These are phyloP conservation scores for Sporopachydermia lactativora DNA, from an alignment of 805 yeast species.

Conservation along the genomic window DNA sequence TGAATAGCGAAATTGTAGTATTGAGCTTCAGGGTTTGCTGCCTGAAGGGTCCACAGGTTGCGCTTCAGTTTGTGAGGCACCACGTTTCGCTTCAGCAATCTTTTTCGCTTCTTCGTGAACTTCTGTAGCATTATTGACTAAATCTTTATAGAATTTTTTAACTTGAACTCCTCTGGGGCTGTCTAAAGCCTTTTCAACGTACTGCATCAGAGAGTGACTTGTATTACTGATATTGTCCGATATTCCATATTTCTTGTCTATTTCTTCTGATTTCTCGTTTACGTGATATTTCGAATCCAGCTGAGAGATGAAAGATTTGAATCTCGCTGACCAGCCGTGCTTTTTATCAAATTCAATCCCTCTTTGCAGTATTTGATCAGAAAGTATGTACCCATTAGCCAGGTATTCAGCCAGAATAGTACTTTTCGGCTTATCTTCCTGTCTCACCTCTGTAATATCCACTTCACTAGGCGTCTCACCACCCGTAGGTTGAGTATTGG, in stretches of 20 bases:
- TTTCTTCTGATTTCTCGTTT: constrained; percentile 31
- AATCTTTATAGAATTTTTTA: constrained; percentile 42
- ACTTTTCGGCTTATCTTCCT: constrained; percentile 66
- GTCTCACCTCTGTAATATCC: constrained; percentile 37
- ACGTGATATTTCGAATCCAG: constrained; percentile 51
- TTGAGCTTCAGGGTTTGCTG: no score
- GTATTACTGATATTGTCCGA: constrained; percentile 23
- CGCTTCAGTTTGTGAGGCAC: no score
- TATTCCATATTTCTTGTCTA: constrained; percentile 28
- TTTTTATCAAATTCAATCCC: constrained; percentile 52
- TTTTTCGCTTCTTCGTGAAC: constrained; percentile 67
- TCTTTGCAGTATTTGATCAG: constrained; percentile 44
- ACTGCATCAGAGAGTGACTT: constrained; percentile 12
- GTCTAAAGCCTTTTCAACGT: constrained; percentile 22
- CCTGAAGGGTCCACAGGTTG: no score
- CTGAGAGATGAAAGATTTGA: constrained; percentile 37
- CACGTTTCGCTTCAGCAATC: constrained; percentile 39
- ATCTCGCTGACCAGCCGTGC: constrained; percentile 44
- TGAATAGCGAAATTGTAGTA: no score
- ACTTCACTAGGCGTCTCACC: constrained; percentile 8
- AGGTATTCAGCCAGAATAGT: constrained; percentile 66
- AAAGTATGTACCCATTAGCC: constrained; percentile 55
- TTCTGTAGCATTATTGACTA: constrained; percentile 40
- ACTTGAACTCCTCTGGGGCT: constrained; percentile 36
- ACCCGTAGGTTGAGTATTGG: constrained; percentile 8